Conservation (phyloP, 768 basidiomycete genomes). For the Termitomyces sp. region DNA sequence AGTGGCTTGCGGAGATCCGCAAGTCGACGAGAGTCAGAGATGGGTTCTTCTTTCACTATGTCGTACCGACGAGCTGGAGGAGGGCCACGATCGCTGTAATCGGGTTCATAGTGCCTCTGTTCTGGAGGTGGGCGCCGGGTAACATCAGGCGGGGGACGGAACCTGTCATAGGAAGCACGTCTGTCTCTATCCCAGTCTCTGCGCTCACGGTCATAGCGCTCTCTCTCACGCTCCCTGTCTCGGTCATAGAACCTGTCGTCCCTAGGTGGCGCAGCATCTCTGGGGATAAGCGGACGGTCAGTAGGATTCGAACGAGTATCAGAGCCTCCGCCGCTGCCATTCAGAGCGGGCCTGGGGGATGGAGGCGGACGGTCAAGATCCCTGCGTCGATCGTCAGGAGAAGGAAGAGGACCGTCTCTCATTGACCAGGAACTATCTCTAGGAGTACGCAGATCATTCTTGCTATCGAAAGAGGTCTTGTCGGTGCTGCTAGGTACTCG, state of each 20-base stretch:
- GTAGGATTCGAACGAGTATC: slow-evolving; percentile 15
- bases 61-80: slow-evolving; percentile 22
- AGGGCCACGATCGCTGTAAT: slow-evolving; percentile 25
- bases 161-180: slow-evolving; percentile 30
- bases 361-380: slow-evolving; percentile 21
- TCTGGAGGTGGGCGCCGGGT: slow-evolving; percentile 41
- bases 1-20: slow-evolving; percentile 29
- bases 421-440: slow-evolving; percentile 25
- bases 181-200: slow-evolving; percentile 29
- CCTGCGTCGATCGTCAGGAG: slow-evolving; percentile 27
- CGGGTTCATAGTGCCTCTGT: slow-evolving; percentile 44
- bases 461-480: slow-evolving; percentile 23
- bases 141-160: slow-evolving; percentile 21
- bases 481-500: slow-evolving; percentile 20
- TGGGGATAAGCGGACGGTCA: slow-evolving; percentile 14
- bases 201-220: slow-evolving; percentile 30
- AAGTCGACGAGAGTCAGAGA: slow-evolving; percentile 23
- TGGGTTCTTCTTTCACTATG: slow-evolving; percentile 18
- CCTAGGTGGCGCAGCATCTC: slow-evolving; percentile 16
- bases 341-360: slow-evolving; percentile 13
- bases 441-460: slow-evolving; percentile 22
- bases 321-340: slow-evolving; percentile 7
- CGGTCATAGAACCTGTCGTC: slow-evolving; percentile 30
- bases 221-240: slow-evolving; percentile 35
- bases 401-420: slow-evolving; percentile 16